These are phyloP conservation scores for Hydrangea macrophylla DNA, from an alignment of 148 eudicot genomes.

Conservation along the genomic window DNA sequence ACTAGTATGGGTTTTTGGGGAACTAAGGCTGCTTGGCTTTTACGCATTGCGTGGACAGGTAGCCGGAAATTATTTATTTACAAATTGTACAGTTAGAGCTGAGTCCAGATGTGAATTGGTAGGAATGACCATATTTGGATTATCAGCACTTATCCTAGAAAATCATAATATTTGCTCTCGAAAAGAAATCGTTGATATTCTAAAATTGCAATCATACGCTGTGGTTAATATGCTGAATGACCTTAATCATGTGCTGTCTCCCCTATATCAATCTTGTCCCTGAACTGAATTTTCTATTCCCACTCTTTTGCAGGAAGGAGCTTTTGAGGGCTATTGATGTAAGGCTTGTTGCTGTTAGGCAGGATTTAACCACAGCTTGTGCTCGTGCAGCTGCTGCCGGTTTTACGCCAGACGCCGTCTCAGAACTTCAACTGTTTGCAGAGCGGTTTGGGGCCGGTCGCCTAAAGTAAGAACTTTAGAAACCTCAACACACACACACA, in stretches of 20 bases:
- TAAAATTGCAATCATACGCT: background rate
- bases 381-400: slow-evolving; percentile 81
- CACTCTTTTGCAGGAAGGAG: slow-evolving; percentile 84
- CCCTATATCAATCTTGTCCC: background rate
- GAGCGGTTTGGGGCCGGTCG: slow-evolving; percentile 79
- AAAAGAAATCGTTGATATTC: background rate
- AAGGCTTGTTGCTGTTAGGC: slow-evolving; percentile 64
- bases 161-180: background rate
- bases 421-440: slow-evolving; percentile 83
- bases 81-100: background rate
- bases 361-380: slow-evolving; percentile 68
- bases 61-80: no score
- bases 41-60: background rate
- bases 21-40: background rate
- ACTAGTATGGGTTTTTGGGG: slow-evolving; percentile 7
- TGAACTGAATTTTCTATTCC: slow-evolving; percentile 13
- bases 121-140: background rate
- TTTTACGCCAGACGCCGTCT: slow-evolving; percentile 54
- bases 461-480: slow-evolving; percentile 49
- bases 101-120: background rate
- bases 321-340: slow-evolving; percentile 86
- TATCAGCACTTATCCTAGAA: background rate
- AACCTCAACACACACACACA: slow-evolving; percentile 60
- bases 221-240: slow-evolving; percentile 8
- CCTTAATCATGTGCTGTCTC: background rate